Conservation (phyloP, 306 rosid genomes). For the Datisca glomerata region DNA sequence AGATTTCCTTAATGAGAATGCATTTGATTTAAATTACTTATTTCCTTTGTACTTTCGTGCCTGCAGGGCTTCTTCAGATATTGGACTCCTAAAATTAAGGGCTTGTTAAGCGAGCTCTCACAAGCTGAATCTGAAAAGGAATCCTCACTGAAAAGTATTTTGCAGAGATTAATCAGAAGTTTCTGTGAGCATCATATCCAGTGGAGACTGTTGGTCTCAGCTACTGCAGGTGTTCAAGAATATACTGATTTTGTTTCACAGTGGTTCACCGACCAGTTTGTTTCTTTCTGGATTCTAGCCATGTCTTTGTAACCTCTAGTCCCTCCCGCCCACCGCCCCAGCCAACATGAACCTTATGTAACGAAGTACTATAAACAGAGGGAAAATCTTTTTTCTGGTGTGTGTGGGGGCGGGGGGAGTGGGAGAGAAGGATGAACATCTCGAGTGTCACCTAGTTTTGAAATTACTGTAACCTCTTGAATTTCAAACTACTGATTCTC, state of each 20-base stretch:
- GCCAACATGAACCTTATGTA: background rate
- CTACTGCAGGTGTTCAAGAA: conserved; percentile 52
- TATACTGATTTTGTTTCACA: background rate
- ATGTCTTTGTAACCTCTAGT: background rate
- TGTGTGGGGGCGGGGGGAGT: too few species aligned
- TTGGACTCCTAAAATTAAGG: conserved; percentile 79
- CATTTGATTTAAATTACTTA: background rate
- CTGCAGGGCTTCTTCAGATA: conserved; percentile 82
- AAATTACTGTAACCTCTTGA: background rate
- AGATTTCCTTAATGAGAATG: background rate
- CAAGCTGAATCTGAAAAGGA: conserved; percentile 71
- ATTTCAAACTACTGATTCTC: background rate
- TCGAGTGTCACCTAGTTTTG: background rate
- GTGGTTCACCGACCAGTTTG: background rate
- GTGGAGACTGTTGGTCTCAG: conserved; percentile 80
- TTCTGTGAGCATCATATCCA: conserved; percentile 64
- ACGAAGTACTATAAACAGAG: background rate
- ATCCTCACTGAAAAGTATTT: conserved; percentile 55
- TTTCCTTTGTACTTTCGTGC: conserved; percentile 18
- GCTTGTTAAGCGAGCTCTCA: conserved; percentile 46
- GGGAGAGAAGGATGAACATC: background rate
- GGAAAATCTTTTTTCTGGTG: too few species aligned
- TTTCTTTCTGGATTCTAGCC: background rate
- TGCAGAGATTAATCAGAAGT: conserved; percentile 65
- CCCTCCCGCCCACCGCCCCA: background rate